Conservation (phyloP, 352 stramenopile species). For the Elongisporangium undulatum region DNA sequence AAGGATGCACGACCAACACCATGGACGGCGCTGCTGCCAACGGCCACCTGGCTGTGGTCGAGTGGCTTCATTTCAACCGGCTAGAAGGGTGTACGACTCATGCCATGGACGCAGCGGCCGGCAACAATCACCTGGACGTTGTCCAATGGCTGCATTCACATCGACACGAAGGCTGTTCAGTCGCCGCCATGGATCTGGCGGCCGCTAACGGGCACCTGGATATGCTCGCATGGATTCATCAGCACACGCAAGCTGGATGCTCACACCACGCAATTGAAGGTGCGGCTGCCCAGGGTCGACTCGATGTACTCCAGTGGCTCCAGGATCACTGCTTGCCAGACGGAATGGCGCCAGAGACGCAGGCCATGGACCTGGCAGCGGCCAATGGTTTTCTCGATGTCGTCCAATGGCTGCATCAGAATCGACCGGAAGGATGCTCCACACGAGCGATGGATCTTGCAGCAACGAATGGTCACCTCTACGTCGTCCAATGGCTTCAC, state of each 20-base stretch:
- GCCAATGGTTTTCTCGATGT: constrained; percentile 4
- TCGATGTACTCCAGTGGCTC: constrained; percentile 11
- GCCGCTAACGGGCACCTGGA: constrained; percentile 17
- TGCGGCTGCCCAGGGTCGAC: neutral
- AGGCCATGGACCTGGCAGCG: constrained; percentile 9
- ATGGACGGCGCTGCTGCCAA: constrained; percentile 12
- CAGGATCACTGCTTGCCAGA: constrained; percentile 12
- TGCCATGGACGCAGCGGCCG: constrained; percentile 2
- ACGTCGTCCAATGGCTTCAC: constrained; percentile 6
- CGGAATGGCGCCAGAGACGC: constrained; percentile 4
- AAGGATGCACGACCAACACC: constrained; percentile 9
- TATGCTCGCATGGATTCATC: constrained; percentile 1
- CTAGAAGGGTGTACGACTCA: neutral
- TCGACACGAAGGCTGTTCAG: constrained; percentile 26
- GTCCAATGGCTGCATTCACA: constrained; percentile 8
- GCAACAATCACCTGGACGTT: constrained; percentile 5
- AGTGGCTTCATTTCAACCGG: constrained; percentile 3
- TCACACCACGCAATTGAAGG: constrained; percentile 1
- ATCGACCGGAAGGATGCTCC: constrained; percentile 9
- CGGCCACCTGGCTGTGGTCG: constrained; percentile 7
- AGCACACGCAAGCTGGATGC: neutral
- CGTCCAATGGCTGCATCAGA: constrained; percentile 8
- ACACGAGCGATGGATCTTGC: constrained; percentile 12
- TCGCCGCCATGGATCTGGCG: constrained; percentile 32
- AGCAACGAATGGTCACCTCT: constrained; percentile 8